Conservation (phyloP, 2,329 filamentous ascomycete species). For the Colletotrichum graminicola region DNA sequence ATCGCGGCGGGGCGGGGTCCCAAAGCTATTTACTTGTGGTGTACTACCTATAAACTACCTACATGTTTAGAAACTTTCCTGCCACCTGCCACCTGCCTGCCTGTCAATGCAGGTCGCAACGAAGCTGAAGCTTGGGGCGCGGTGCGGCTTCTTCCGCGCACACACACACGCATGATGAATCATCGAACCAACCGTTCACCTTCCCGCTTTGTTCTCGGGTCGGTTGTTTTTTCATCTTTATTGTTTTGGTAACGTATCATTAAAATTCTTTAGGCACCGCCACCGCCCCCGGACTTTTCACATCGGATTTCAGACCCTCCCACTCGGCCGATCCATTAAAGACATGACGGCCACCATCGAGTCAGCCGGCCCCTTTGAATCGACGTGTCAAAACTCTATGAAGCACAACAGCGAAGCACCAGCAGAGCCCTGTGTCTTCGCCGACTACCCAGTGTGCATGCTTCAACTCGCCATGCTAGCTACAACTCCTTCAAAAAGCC, state of each 20-base stretch:
- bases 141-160: slow-evolving; percentile 1
- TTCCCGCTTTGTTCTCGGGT: slow-evolving; percentile 26
- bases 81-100: slow-evolving; percentile 15
- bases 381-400: background rate
- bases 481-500: background rate
- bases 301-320: background rate
- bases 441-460: no score
- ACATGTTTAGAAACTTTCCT: no score
- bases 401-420: background rate
- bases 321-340: slow-evolving; percentile 20
- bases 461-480: background rate
- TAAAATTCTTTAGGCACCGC: background rate
- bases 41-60: background rate
- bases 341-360: background rate
- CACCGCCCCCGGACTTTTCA: background rate
- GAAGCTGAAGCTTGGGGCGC: slow-evolving; percentile 22
- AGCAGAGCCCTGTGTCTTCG: background rate
- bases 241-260: background rate
- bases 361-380: slow-evolving; percentile 1
- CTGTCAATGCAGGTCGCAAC: slow-evolving; percentile 31
- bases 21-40: slow-evolving; percentile 5
- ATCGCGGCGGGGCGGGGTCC: background rate
- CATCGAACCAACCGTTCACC: slow-evolving; percentile 29
- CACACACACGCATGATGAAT: slow-evolving; percentile 31
- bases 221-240: background rate